Evolutionary conservation across 2,329 filamentous ascomycete genomes (phyloP).

Genomic region (Hypoxylon sp.): DNA sequence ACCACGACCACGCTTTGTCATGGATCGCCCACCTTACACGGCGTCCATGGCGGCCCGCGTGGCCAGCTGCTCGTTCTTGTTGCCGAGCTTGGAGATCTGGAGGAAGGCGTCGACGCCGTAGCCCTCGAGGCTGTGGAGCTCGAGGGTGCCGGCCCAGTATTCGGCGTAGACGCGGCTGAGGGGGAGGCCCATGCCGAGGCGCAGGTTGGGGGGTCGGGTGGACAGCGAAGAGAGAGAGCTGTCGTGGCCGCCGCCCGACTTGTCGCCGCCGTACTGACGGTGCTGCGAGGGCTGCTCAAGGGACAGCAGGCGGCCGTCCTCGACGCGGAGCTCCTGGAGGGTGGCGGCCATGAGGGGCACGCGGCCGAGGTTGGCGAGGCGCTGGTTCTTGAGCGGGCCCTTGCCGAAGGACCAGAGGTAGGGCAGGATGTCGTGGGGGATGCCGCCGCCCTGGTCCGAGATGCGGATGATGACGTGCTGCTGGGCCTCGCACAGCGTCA

Average conservation of each 20-base stretch:
- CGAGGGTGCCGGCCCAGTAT: slow-evolving; percentile 94
- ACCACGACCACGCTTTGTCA: too few relatives aligned
- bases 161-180: slow-evolving; percentile 95
- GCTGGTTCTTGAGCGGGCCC: slow-evolving; percentile 78
- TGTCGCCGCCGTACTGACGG: slow-evolving; percentile 27
- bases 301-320: slow-evolving; percentile 46
- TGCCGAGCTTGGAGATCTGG: slow-evolving; percentile 94
- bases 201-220: slow-evolving; percentile 82
- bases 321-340: slow-evolving; percentile 79
- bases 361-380: slow-evolving; percentile 83
- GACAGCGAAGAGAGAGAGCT: slow-evolving; percentile 82
- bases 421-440: slow-evolving; percentile 83
- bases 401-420: slow-evolving; percentile 98
- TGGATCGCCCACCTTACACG: slow-evolving; percentile 59
- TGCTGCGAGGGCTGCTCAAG: too few relatives aligned
- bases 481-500: slow-evolving; percentile 90
- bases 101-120: slow-evolving; percentile 96
- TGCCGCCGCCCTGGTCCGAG: slow-evolving; percentile 93
- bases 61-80: slow-evolving; percentile 95
- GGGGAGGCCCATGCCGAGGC: slow-evolving; percentile 90
- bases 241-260: slow-evolving; percentile 46
- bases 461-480: slow-evolving; percentile 97
- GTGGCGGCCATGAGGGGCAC: slow-evolving; percentile 94
- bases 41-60: slow-evolving; percentile 81
- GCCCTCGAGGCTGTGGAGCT: slow-evolving; percentile 91